phyloP scores from a whole-genome alignment of 2,329 filamentous ascomycete species.

The Alternaria triticimaculans region DNA sequence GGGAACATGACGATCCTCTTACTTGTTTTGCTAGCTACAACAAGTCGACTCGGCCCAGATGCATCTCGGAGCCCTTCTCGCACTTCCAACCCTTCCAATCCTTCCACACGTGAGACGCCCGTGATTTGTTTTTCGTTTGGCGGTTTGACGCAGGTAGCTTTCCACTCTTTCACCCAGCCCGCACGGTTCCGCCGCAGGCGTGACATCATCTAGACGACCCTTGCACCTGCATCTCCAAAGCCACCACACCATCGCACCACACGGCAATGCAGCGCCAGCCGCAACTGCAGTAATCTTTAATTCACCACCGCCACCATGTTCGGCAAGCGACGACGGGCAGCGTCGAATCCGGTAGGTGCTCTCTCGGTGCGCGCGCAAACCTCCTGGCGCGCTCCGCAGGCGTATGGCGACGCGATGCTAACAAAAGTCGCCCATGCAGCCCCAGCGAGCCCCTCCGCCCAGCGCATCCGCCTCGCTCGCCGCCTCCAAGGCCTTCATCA shows the following conservation, averaged over 20 bases:
- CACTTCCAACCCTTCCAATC: not conserved
- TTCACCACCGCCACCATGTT: constrained; percentile 39
- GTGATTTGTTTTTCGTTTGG: not conserved
- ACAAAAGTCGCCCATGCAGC: constrained; percentile 35
- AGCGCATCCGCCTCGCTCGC: constrained; percentile 79
- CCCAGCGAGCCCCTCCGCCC: constrained; percentile 53
- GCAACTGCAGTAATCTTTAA: constrained; percentile 31
- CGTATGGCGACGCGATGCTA: constrained; percentile 22
- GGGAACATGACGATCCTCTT: constrained; percentile 16
- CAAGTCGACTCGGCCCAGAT: constrained; percentile 2
- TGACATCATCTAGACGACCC: constrained; percentile 28
- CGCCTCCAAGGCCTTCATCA: constrained; percentile 80
- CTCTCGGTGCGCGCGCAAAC: constrained; percentile 4
- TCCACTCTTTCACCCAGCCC: constrained; percentile 7
- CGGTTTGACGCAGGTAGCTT: constrained; percentile 5
- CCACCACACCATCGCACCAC: constrained; percentile 8
- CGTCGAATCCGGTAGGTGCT: constrained; percentile 44
- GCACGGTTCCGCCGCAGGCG: constrained; percentile 13
- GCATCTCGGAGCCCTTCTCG: constrained; percentile 4
- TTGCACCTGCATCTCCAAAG: constrained; percentile 10
- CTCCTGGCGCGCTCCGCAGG: not conserved
- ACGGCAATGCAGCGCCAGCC: constrained; percentile 31
- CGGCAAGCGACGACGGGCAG: constrained; percentile 37
- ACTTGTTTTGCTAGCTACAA: constrained; percentile 14
- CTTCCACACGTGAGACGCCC: not conserved